A percentile compares a stretch with the other conserved stretches of the same genome.
phyloP scores from a whole-genome alignment of 129 eudicot genomes.

The Apium graveolens region DNA sequence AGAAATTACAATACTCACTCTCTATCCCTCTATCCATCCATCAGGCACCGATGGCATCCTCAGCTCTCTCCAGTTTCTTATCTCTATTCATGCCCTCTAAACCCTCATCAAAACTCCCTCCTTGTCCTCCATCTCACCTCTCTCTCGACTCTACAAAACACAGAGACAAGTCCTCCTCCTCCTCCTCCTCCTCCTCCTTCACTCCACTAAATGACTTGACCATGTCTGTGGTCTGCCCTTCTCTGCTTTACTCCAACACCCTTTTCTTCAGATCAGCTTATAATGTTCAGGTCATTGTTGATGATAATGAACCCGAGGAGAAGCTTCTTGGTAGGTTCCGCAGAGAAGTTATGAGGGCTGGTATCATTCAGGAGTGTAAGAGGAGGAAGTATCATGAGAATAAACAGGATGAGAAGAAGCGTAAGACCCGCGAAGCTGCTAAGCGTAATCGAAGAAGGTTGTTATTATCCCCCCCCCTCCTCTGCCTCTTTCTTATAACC shows the following conservation, averaged over 20 bases:
- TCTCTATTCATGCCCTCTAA: constrained; percentile 60
- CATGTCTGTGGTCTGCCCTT: constrained; percentile 71
- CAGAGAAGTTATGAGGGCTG: constrained; percentile 84
- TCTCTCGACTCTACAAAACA: constrained; percentile 21
- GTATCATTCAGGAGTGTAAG: constrained; percentile 70
- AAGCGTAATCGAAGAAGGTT: constrained; percentile 83
- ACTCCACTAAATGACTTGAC: constrained; percentile 41
- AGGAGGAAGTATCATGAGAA: constrained; percentile 65
- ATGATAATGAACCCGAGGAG: constrained; percentile 79
- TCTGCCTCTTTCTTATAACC: background rate
- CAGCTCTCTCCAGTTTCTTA: constrained; percentile 48
- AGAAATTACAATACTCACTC: too few relatives aligned
- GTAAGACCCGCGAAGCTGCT: constrained; percentile 86
- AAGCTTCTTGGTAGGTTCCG: constrained; percentile 62
- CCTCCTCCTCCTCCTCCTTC: background rate
- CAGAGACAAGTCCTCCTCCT: constrained; percentile 16
- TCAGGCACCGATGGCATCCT: constrained; percentile 35
- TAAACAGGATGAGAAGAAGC: constrained; percentile 69
- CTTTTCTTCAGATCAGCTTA: constrained; percentile 55
- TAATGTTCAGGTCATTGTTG: constrained; percentile 75
- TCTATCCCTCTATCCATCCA: background rate
- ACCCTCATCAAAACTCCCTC: constrained; percentile 38
- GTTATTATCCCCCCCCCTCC: background rate
- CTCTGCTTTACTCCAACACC: constrained; percentile 63
- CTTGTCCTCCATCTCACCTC: constrained; percentile 35